Evolutionary conservation across 208 protist species (phyloP).

Genomic region (Leishmania arabica): DNA sequence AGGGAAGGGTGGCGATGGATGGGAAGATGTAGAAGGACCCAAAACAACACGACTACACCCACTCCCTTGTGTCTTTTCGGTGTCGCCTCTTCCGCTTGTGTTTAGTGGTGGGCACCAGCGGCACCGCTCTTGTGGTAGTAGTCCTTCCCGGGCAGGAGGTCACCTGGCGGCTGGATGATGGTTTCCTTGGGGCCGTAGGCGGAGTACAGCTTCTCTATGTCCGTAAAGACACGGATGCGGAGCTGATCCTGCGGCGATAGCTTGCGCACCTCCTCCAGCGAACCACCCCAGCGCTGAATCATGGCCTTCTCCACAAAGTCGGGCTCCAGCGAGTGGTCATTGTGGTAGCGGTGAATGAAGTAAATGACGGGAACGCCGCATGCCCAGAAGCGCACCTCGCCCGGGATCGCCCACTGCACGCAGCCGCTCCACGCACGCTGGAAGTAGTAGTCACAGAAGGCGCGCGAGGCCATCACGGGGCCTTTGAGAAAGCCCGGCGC

Average conservation of each 20-base stretch:
- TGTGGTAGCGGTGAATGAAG: constrained; percentile 89
- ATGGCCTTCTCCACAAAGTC: constrained; percentile 84
- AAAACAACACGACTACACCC: background rate
- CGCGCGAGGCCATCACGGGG: constrained; percentile 69
- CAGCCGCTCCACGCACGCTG: constrained; percentile 80
- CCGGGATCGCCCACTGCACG: constrained; percentile 69
- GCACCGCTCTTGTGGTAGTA: constrained; percentile 56
- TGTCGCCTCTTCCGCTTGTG: background rate
- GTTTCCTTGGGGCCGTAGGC: constrained; percentile 85
- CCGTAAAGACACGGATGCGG: constrained; percentile 69
- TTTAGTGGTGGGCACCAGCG: constrained; percentile 33
- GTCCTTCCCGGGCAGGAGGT: constrained; percentile 76
- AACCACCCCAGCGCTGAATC: constrained; percentile 86
- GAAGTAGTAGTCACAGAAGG: constrained; percentile 85
- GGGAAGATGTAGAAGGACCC: background rate
- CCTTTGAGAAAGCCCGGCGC: constrained; percentile 63
- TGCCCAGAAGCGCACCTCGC: constrained; percentile 80
- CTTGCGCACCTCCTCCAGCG: constrained; percentile 81
- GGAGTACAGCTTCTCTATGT: constrained; percentile 88
- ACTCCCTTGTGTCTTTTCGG: background rate
- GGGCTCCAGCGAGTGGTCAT: constrained; percentile 70
- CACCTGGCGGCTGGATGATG: constrained; percentile 75
- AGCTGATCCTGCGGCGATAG: constrained; percentile 86
- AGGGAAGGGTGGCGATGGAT: background rate
- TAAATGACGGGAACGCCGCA: constrained; percentile 75